Evolutionary conservation across 306 rosid genomes (phyloP).

Genomic region (Quercus aquifolioides): DNA sequence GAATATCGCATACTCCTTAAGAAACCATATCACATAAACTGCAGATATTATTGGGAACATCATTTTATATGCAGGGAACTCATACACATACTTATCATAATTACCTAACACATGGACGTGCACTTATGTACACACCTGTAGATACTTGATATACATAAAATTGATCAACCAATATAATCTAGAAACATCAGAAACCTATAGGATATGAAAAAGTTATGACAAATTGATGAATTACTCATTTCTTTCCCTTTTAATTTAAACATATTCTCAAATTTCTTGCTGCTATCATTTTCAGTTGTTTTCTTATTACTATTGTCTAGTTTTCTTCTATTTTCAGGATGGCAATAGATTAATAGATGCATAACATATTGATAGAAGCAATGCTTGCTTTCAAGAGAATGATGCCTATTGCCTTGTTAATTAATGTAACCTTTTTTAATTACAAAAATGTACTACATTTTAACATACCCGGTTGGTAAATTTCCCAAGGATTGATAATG

Average conservation of each 20-base stretch:
- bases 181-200: not conserved
- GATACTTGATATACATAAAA: not conserved
- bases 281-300: not conserved
- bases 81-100: not conserved
- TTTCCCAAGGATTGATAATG: slow-evolving; percentile 4
- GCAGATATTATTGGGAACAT: not conserved
- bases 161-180: not conserved
- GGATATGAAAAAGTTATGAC: not conserved
- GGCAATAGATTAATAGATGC: not conserved
- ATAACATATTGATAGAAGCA: not conserved
- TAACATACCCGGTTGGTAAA: not conserved
- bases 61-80: not conserved
- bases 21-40: not conserved
- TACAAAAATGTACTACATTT: not conserved
- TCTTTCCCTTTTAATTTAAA: not conserved
- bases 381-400: not conserved
- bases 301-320: not conserved
- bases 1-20: not conserved
- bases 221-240: not conserved
- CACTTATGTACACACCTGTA: not conserved
- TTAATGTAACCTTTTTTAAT: not conserved
- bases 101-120: not conserved
- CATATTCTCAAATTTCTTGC: not conserved
- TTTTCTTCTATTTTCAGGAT: not conserved
- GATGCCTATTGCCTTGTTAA: not conserved